phyloP scores from a whole-genome alignment of 1,284 basidiomycete species.

The Hemileia vastatrix region DNA sequence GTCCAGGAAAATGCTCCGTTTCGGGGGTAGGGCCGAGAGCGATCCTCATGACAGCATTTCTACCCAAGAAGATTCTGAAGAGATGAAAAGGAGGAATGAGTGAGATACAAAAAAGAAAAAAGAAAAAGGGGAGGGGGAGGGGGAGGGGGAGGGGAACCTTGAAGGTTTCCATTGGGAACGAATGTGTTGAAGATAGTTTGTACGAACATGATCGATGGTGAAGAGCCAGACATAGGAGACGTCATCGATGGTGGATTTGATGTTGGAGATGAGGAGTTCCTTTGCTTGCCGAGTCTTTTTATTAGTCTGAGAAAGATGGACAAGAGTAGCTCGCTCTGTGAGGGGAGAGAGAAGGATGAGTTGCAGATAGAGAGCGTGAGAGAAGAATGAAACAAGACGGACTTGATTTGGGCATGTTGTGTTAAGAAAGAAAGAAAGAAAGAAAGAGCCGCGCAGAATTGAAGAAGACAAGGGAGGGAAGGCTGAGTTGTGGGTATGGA shows the following conservation, averaged over 20 bases:
- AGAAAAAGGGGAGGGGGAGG: background rate
- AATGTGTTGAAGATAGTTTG: conserved; percentile 85
- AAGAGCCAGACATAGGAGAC: conserved; percentile 94
- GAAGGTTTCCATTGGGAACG: conserved; percentile 79
- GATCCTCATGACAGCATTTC: conserved; percentile 87
- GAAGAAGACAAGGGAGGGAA: too few species aligned
- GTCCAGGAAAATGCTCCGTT: conserved; percentile 71
- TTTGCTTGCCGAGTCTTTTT: conserved; percentile 44
- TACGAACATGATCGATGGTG: conserved; percentile 87
- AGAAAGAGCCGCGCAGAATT: too few species aligned
- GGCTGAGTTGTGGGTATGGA: too few species aligned
- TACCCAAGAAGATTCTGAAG: conserved; percentile 77
- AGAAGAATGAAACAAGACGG: conserved; percentile 48
- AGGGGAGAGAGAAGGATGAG: conserved; percentile 36
- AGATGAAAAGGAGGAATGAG: conserved; percentile 54
- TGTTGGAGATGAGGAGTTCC: background rate
- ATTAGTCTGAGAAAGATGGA: conserved; percentile 51
- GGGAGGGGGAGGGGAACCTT: conserved; percentile 12
- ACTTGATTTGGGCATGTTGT: conserved; percentile 74
- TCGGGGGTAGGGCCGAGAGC: conserved; percentile 81
- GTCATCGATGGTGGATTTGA: conserved; percentile 53
- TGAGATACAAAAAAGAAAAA: background rate
- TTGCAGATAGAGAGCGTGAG: background rate
- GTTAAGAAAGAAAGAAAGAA: conserved; percentile 3
- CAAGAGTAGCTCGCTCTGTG: conserved; percentile 46